Conservation (phyloP, 495 filamentous ascomycete species). For the Xylaria nigripes region DNA sequence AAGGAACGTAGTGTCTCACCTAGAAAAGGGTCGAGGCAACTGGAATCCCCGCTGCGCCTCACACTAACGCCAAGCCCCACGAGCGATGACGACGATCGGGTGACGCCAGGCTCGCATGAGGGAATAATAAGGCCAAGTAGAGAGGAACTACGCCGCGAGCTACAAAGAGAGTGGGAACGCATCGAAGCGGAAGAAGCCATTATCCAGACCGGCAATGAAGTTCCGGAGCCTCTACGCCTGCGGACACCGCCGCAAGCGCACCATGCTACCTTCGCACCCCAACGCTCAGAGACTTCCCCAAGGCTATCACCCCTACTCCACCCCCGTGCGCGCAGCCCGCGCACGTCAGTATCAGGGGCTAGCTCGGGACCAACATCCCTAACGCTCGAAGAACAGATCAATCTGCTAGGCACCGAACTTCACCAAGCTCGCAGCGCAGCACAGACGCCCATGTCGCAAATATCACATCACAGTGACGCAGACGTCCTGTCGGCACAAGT, state of each 20-base stretch:
- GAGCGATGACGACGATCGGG: conserved; percentile 11
- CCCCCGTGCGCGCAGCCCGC: neutral
- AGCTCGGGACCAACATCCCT: neutral
- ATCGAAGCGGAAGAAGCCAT: conserved; percentile 17
- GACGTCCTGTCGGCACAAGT: conserved; percentile 21
- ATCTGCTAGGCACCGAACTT: conserved; percentile 6
- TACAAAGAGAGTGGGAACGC: conserved; percentile 21
- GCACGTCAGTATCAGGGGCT: neutral
- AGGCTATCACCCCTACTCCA: neutral
- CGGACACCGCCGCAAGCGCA: neutral
- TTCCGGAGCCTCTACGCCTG: neutral
- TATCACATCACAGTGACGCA: conserved; percentile 14
- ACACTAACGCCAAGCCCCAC: conserved; percentile 10
- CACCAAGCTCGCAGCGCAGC: conserved; percentile 5
- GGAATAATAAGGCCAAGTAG: conserved; percentile 10
- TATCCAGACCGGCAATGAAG: neutral
- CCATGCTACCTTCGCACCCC: neutral
- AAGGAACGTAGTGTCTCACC: neutral
- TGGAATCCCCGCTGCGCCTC: neutral
- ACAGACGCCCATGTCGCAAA: conserved; percentile 1
- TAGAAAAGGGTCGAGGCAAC: neutral
- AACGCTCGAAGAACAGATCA: conserved; percentile 2
- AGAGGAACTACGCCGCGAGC: conserved; percentile 16
- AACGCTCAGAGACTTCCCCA: neutral
- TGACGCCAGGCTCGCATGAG: neutral